A percentile compares a stretch with the other conserved stretches of the same genome.
phyloP scores from a whole-genome alignment of 371 early-diverging fungal genomes.

The Dichotomocladium elegans region DNA sequence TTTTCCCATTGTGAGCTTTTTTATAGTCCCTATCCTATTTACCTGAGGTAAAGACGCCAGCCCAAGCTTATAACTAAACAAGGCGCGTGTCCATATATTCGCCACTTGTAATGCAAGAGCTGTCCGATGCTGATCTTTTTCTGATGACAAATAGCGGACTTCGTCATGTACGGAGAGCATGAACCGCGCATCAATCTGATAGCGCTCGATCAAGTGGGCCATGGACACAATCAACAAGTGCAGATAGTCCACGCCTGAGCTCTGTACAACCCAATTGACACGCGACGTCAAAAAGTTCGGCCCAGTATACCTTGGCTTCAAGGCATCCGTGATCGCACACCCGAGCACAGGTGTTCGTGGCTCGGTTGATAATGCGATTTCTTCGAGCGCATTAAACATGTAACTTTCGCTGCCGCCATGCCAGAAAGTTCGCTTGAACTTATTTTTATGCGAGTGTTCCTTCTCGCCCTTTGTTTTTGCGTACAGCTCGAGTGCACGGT shows the following conservation, averaged over 20 bases:
- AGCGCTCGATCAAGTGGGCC: slow-evolving; percentile 76
- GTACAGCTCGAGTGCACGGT: slow-evolving; percentile 72
- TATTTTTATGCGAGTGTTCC: slow-evolving; percentile 28
- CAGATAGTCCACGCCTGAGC: slow-evolving; percentile 98
- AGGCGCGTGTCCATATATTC: slow-evolving; percentile 90
- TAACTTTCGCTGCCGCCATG: slow-evolving; percentile 92
- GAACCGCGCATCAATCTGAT: slow-evolving; percentile 81
- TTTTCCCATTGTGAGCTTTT: too few species aligned
- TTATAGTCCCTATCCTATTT: slow-evolving; percentile 7
- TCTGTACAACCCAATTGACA: slow-evolving; percentile 97
- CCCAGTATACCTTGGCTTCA: slow-evolving; percentile 67
- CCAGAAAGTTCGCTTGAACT: slow-evolving; percentile 62
- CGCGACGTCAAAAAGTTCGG: slow-evolving; percentile 80
- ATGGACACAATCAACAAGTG: slow-evolving; percentile 92
- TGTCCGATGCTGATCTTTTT: slow-evolving; percentile 73
- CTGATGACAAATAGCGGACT: slow-evolving; percentile 82
- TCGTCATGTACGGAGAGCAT: slow-evolving; percentile 97
- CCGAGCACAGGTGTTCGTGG: slow-evolving; percentile 88
- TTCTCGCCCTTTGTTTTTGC: slow-evolving; percentile 82
- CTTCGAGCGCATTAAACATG: slow-evolving; percentile 94
- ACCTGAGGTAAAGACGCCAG: slow-evolving; percentile 88
- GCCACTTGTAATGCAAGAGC: slow-evolving; percentile 88
- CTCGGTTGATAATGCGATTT: slow-evolving; percentile 67
- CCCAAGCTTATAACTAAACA: slow-evolving; percentile 85
- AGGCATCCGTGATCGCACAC: slow-evolving; percentile 84